Evolutionary conservation across 1,139 yeast genomes (phyloP), one percentile per base, ranked within the genome.

Genomic region (Nakaseomyces nivariensis): DNA sequence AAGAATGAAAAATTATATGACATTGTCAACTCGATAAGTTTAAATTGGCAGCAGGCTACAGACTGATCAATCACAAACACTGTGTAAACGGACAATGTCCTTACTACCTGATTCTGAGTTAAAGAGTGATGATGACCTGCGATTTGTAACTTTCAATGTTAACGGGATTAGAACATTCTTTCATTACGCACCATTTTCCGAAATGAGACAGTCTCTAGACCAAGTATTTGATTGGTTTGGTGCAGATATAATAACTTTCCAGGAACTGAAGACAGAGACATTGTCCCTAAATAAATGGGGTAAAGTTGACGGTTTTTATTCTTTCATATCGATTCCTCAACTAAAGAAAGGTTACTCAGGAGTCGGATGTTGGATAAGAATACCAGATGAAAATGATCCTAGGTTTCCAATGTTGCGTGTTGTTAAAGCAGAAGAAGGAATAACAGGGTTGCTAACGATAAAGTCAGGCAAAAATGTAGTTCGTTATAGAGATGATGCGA

Each of bases 271-370:
- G 63, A 81, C 78, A 51, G 71, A 71, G 26, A 69, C 68, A 10
- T 77, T 76, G 49, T 58, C 84, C 5, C 71, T 70, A 42, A 69
- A 60, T 47, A 72, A 56, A 53, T 73, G 86, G 59, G 92, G 84
- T 0, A 72, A 76, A 50, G 68, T 86, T 0, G 69, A 73, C 0
- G 78, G 81, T 2, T 90, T 74, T 60, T 69, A 74, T 33, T 75
- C 87, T 1, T 92, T 80, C 58, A 78, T 89, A 37, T 73, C 94
- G 0, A 69, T 88, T 24, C 95, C 97, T 0, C 64, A 64, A 9
- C 53, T 62, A 2, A 81, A 78, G 60, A 85, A 81, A 62, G 97
- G 97, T 0, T 92, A 92, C 64, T 79, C 94, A 53, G 98, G 98
- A 0, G 97, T 92, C 1, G 95, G 90, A 0, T 76, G 92, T 2